Conservation (phyloP, 139 green algal genomes). For the Chlorella sp. region DNA sequence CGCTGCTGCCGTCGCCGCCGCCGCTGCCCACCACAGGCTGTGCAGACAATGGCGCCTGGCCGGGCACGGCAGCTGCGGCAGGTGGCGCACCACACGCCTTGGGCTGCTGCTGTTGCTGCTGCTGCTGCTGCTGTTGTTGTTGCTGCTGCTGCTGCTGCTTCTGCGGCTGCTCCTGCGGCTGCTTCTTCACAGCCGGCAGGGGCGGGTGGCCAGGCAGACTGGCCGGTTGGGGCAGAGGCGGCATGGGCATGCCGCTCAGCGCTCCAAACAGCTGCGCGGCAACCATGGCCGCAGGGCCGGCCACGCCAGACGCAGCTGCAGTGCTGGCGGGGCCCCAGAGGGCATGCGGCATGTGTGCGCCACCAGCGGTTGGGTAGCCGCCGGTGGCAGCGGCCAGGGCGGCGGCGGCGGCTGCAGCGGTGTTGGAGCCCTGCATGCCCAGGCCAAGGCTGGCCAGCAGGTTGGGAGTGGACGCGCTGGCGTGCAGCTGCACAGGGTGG, state of each 20-base stretch:
- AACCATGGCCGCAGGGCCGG: background rate
- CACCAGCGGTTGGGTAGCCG: background rate
- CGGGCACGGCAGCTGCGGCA: background rate
- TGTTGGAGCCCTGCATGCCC: background rate
- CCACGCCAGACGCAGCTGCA: background rate
- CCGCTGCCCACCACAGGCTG: background rate
- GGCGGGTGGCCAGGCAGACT: too few relatives aligned
- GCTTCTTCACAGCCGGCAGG: background rate
- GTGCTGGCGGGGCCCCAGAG: background rate
- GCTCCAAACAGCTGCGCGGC: background rate
- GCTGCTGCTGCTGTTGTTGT: background rate
- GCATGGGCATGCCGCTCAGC: background rate
- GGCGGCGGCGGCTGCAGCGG: slow-evolving; percentile 3
- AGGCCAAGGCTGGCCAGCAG: slow-evolving; percentile 10
- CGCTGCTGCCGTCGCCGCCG: background rate
- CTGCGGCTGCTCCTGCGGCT: background rate
- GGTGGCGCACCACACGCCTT: too few relatives aligned
- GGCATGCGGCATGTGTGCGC: background rate
- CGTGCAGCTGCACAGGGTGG: background rate
- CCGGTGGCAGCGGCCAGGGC: background rate
- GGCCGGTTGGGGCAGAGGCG: background rate
- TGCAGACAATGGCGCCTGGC: background rate
- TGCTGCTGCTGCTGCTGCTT: background rate
- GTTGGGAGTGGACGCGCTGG: slow-evolving; percentile 1
- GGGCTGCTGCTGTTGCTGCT: background rate